phyloP scores from a whole-genome alignment of 768 basidiomycete genomes.

The Termitomyces sp. region DNA sequence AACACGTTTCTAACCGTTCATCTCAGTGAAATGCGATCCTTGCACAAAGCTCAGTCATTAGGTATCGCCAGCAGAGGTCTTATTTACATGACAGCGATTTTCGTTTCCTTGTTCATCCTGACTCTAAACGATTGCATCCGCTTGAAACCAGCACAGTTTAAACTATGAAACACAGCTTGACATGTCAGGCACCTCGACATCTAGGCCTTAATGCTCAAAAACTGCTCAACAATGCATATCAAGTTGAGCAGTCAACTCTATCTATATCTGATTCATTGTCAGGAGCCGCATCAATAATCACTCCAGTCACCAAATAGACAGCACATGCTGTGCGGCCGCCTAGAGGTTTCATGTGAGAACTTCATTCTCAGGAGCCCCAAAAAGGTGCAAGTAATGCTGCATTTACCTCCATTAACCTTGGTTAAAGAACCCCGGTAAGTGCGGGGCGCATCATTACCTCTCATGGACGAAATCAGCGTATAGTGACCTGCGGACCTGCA shows the following conservation, averaged over 20 bases:
- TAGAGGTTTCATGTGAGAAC: conserved; percentile 1
- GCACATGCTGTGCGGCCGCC: conserved; percentile 5
- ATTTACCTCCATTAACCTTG: conserved; percentile 1
- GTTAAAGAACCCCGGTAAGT: not conserved
- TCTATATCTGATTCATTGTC: not conserved
- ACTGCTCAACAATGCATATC: not conserved
- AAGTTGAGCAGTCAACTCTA: not conserved
- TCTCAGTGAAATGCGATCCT: not conserved
- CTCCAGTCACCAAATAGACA: not conserved
- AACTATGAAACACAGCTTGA: conserved; percentile 1
- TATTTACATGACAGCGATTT: not conserved
- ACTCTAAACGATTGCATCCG: not conserved
- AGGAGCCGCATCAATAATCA: conserved; percentile 3
- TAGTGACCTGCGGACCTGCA: not conserved
- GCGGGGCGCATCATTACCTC: conserved; percentile 2
- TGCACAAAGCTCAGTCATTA: not conserved
- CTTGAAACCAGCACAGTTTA: conserved; percentile 1
- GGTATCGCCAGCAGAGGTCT: not conserved
- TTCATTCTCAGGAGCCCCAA: not conserved
- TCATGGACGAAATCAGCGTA: not conserved
- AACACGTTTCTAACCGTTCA: not conserved
- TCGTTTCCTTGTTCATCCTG: not conserved
- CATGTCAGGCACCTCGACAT: not conserved
- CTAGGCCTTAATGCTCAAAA: not conserved
- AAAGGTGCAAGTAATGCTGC: not conserved